Conservation (phyloP, 2,329 filamentous ascomycete genomes). For the Bipolaris sorokiniana region DNA sequence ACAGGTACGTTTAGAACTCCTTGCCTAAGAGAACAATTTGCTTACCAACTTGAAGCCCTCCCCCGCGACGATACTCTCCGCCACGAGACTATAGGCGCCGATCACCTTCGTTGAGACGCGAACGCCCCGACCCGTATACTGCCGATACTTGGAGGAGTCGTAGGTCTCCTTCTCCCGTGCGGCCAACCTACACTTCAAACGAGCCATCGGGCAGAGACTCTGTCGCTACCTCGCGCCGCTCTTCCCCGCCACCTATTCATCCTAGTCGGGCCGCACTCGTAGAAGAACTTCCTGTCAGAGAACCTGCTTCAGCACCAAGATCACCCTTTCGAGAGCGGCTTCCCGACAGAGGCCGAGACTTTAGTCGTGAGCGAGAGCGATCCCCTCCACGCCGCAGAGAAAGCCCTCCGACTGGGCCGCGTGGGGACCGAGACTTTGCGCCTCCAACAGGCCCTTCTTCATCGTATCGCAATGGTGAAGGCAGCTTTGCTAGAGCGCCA, state of each 20-base stretch:
- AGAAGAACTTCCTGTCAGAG: conserved; percentile 32
- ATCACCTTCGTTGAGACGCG: conserved; percentile 60
- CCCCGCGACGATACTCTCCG: conserved; percentile 52
- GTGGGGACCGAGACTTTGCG: conserved; percentile 45
- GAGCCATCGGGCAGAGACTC: conserved; percentile 62
- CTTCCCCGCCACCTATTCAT: conserved; percentile 64
- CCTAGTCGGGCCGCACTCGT: conserved; percentile 58
- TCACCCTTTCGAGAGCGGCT: conserved; percentile 48
- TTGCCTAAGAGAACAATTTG: not conserved
- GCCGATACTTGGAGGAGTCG: conserved; percentile 59
- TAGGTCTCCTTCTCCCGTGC: conserved; percentile 59
- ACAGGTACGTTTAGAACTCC: conserved; percentile 33
- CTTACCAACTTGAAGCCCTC: conserved; percentile 33
- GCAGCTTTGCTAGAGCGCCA: conserved; percentile 44
- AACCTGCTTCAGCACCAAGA: conserved; percentile 41
- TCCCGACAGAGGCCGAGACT: conserved; percentile 35
- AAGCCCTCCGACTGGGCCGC: conserved; percentile 45
- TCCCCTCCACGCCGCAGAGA: conserved; percentile 49
- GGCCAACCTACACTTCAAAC: conserved; percentile 49
- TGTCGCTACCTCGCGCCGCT: conserved; percentile 63
- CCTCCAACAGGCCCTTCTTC: conserved; percentile 47
- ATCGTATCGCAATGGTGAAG: conserved; percentile 47
- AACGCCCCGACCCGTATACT: conserved; percentile 55
- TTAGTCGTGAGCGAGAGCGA: conserved; percentile 34
- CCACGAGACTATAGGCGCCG: conserved; percentile 57